A percentile compares a stretch with the other conserved stretches of the same genome.
Evolutionary conservation across 306 rosid genomes (phyloP).

Genomic region (Oxytropis ochrocephala): DNA sequence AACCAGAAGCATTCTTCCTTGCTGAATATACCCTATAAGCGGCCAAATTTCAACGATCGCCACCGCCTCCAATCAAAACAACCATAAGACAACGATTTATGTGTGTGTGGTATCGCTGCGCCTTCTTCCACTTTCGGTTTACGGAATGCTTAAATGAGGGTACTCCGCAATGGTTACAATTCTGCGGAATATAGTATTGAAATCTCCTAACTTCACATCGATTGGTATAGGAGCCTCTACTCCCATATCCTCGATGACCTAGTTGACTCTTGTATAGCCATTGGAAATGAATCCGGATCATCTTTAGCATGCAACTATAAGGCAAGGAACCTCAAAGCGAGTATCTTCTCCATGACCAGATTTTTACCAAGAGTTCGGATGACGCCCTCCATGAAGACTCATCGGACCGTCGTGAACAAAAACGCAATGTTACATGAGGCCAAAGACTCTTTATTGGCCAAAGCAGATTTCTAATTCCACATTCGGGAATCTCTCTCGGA

Average conservation of each 20-base stretch:
- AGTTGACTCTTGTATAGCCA: constrained; percentile 92
- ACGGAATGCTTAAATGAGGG: constrained; percentile 93
- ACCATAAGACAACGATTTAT: constrained; percentile 70
- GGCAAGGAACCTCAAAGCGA: constrained; percentile 96
- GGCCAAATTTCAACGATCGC: constrained; percentile 70
- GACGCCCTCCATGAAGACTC: constrained; percentile 82
- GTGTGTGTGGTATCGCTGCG: constrained; percentile 72
- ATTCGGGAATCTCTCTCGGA: constrained; percentile 83
- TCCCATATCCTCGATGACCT: constrained; percentile 89
- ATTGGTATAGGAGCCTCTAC: constrained; percentile 83
- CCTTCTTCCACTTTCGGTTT: constrained; percentile 85
- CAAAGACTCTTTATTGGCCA: constrained; percentile 71
- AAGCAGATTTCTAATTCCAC: constrained; percentile 49
- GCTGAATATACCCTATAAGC: constrained; percentile 77
- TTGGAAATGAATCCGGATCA: constrained; percentile 77
- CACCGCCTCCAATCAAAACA: constrained; percentile 82
- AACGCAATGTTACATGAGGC: constrained; percentile 86
- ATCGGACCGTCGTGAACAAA: constrained; percentile 87
- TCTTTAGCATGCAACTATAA: constrained; percentile 97
- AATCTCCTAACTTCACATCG: constrained; percentile 66
- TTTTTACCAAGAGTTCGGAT: constrained; percentile 68
- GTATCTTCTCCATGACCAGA: constrained; percentile 95
- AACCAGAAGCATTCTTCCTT: constrained; percentile 63
- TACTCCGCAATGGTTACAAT: constrained; percentile 74
- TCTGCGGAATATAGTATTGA: constrained; percentile 51